Base-by-base conservation (phyloP, 2,329 filamentous ascomycete genomes). In the Parastagonospora avenae region DNA sequence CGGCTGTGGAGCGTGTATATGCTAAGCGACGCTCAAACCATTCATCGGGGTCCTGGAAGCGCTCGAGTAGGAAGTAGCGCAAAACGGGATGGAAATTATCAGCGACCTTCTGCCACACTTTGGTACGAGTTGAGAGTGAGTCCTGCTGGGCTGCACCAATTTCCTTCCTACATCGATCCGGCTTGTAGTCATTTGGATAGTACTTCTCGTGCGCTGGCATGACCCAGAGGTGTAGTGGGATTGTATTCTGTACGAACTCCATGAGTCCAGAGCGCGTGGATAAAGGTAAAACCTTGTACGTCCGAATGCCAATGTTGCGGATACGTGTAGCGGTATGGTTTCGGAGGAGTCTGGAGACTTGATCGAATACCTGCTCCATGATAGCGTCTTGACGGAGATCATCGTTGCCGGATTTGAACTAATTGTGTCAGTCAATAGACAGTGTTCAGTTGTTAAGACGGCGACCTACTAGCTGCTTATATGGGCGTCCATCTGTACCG, bases 331-430 rank as follows among this genome's bases (percentile, higher is more conserved):
- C 84, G 48, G 91, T 87, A 72, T 97, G 92, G 42, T 90, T 87
- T 70, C 90, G 90, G 24, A 99, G 80, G 16, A 99, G 84, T 44
- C 90, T 90, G 50, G 92, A 97, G 16, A 97, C 94, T 74, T 96
- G 92, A 51, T 92, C 91, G 71, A 99, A 99, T 1, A 99, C 94
- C 75, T 99, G 94, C 74, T 99, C 95, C 95, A 99, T 99, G 79
- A 87, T 99, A 38, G 93, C 91, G 67, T 99, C 94, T 77, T 99
- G 94, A 8, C 95, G 89, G 10, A 99, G 82, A 70, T 99, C 93
- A 71, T 99, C 94, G 67, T 93, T 93, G 14, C 94, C 92, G 55
- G 92, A 92, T 80, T 99, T 99, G 70, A 96, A 87, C 80, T 86
- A 27, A 35, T 6, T 37, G 32, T 24, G 48, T 60, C 42, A 58